phyloP scores from a whole-genome alignment of 2,329 filamentous ascomycete species.

The Botryosphaeria dothidea region DNA sequence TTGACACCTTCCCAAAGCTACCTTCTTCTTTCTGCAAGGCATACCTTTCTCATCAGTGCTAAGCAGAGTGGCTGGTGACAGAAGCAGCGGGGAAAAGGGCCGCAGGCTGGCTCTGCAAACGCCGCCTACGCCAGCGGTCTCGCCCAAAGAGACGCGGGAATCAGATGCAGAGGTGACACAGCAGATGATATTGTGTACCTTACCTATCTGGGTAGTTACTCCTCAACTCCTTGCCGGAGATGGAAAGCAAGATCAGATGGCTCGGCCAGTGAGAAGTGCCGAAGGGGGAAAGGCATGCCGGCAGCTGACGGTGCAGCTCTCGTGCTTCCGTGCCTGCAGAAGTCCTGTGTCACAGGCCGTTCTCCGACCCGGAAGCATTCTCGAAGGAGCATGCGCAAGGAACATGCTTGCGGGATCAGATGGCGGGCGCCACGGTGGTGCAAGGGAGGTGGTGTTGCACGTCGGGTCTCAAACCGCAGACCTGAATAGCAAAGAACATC shows the following conservation, averaged over 20 bases:
- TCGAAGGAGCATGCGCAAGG: not conserved
- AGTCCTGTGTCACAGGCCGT: not conserved
- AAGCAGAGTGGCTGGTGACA: not conserved
- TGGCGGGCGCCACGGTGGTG: not conserved
- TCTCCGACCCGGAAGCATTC: not conserved
- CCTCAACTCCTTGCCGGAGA: not conserved
- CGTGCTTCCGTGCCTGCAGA: slow-evolving; percentile 1
- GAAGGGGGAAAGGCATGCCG: not conserved
- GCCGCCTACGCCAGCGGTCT: not conserved
- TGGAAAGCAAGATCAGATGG: not conserved
- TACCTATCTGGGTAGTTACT: not conserved
- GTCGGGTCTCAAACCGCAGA: not conserved
- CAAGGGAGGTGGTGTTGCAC: not conserved
- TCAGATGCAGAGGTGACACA: not conserved
- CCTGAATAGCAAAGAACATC: no score
- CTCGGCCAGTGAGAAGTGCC: not conserved
- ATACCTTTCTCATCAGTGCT: not conserved
- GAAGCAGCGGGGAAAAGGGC: not conserved
- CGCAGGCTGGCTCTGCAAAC: not conserved
- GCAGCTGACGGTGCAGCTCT: not conserved
- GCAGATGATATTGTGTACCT: not conserved
- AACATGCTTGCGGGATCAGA: not conserved
- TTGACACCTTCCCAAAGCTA: not conserved
- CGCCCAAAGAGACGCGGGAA: not conserved
- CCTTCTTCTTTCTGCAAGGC: not conserved